phyloP scores from a whole-genome alignment of 495 filamentous ascomycete genomes.

The Pyrenopolyporus hunteri region DNA sequence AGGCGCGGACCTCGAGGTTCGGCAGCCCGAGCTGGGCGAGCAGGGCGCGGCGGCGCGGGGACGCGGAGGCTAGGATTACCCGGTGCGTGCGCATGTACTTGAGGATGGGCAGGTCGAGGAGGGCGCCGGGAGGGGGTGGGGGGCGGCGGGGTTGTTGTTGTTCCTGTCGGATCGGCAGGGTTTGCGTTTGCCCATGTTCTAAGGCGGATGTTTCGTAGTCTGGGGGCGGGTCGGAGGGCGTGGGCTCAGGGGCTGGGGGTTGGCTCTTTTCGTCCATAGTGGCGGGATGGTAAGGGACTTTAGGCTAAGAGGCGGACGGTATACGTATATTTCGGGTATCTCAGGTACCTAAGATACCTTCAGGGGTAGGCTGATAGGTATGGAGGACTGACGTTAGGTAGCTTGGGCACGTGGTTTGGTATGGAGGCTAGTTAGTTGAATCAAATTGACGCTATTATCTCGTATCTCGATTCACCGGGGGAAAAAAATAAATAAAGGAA shows the following conservation, averaged over 20 bases:
- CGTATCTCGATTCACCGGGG: too few relatives aligned
- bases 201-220: slow-evolving; percentile 51
- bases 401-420: too few relatives aligned
- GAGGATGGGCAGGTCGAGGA: slow-evolving; percentile 81
- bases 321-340: too few relatives aligned
- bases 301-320: too few relatives aligned
- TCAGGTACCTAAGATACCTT: too few relatives aligned
- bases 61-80: slow-evolving; percentile 86
- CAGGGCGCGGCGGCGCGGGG: slow-evolving; percentile 81
- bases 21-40: slow-evolving; percentile 76
- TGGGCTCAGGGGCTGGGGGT: slow-evolving; percentile 27
- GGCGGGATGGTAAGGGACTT: background rate
- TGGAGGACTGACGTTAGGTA: too few relatives aligned
- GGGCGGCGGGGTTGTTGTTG: slow-evolving; percentile 1
- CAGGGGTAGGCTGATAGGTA: too few relatives aligned
- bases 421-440: background rate
- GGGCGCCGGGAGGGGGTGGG: slow-evolving; percentile 64
- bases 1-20: slow-evolving; percentile 81
- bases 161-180: slow-evolving; percentile 22
- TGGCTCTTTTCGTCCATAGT: slow-evolving; percentile 39
- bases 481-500: background rate
- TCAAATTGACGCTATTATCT: background rate
- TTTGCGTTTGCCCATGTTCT: slow-evolving; percentile 41
- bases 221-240: slow-evolving; percentile 49
- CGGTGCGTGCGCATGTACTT: slow-evolving; percentile 71